Percentiles rank a stretch among this genome's conserved stretches.
phyloP scores from a whole-genome alignment of 2,329 filamentous ascomycete species.

The Thelonectria blattea region DNA sequence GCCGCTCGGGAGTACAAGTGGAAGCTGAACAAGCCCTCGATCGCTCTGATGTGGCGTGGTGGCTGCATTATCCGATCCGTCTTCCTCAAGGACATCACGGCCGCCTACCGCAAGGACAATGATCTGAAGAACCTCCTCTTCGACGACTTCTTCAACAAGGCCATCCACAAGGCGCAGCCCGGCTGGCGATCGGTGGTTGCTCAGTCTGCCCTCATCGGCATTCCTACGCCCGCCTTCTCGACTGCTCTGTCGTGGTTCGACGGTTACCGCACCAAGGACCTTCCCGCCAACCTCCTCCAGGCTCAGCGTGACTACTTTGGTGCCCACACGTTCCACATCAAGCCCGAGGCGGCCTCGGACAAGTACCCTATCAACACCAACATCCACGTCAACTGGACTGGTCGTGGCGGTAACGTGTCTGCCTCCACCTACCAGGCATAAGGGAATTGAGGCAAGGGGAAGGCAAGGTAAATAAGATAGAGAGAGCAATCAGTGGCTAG shows the following conservation, averaged over 20 bases:
- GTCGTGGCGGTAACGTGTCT: constrained; percentile 94
- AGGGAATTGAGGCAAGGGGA: constrained; percentile 35
- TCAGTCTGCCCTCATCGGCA: constrained; percentile 92
- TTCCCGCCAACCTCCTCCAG: constrained; percentile 97
- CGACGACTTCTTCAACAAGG: constrained; percentile 99
- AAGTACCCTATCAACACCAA: constrained; percentile 87
- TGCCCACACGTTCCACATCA: constrained; percentile 87
- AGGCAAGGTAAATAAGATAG: constrained; percentile 32
- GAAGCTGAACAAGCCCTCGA: constrained; percentile 99
- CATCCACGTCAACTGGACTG: constrained; percentile 99
- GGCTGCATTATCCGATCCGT: constrained; percentile 99
- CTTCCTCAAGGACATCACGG: constrained; percentile 99
- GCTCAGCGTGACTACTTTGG: constrained; percentile 99
- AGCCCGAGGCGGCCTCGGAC: constrained; percentile 76
- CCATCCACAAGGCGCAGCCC: constrained; percentile 93
- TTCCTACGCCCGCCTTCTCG: constrained; percentile 95
- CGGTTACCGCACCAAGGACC: constrained; percentile 95
- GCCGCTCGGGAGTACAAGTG: constrained; percentile 94
- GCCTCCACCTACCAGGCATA: constrained; percentile 98
- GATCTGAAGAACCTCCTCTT: constrained; percentile 98
- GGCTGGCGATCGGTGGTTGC: constrained; percentile 92
- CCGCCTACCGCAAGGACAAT: constrained; percentile 91
- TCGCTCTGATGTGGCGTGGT: constrained; percentile 99
- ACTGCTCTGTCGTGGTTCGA: constrained; percentile 99
- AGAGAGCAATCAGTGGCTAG: constrained; percentile 27